These are phyloP conservation scores for Phanerochaete carnosa DNA, from an alignment of 768 basidiomycete species.

Conservation along the genomic window DNA sequence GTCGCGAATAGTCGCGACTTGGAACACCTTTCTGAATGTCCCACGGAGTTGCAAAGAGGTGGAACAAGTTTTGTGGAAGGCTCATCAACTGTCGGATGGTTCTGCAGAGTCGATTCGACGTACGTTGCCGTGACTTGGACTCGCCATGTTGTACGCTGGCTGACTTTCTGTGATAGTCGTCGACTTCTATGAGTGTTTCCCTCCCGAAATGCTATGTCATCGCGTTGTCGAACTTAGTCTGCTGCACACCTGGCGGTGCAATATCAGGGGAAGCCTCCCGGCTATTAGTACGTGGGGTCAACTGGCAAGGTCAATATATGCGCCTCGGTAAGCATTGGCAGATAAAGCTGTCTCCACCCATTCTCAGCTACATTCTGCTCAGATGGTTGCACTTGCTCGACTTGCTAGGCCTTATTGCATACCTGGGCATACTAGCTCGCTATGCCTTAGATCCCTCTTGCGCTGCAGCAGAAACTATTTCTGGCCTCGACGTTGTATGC, in stretches of 20 bases:
- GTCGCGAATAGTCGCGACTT: slow-evolving; percentile 30
- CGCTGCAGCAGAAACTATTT: slow-evolving; percentile 22
- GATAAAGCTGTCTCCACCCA: neutral
- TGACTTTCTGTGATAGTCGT: slow-evolving; percentile 30
- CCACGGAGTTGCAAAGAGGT: slow-evolving; percentile 40
- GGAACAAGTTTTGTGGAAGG: slow-evolving; percentile 46
- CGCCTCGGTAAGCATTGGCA: neutral
- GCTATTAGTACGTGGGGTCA: neutral
- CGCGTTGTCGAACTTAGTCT: slow-evolving; percentile 39
- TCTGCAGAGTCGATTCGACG: slow-evolving; percentile 18
- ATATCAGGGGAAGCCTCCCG: neutral
- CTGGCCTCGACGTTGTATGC: slow-evolving; percentile 26
- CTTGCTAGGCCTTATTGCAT: slow-evolving; percentile 24
- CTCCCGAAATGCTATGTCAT: slow-evolving; percentile 37
- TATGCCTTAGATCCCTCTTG: slow-evolving; percentile 33
- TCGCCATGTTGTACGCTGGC: neutral
- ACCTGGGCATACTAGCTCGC: slow-evolving; percentile 19
- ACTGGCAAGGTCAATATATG: neutral
- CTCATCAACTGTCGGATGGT: slow-evolving; percentile 22
- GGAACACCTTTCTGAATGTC: slow-evolving; percentile 41
- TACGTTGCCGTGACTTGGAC: slow-evolving; percentile 8
- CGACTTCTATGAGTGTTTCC: slow-evolving; percentile 37
- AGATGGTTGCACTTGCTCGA: slow-evolving; percentile 47
- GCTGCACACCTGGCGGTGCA: slow-evolving; percentile 37
- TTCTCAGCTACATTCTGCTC: neutral